Evolutionary conservation across 1,139 yeast species (phyloP).

Genomic region (Kazachstania sp.): DNA sequence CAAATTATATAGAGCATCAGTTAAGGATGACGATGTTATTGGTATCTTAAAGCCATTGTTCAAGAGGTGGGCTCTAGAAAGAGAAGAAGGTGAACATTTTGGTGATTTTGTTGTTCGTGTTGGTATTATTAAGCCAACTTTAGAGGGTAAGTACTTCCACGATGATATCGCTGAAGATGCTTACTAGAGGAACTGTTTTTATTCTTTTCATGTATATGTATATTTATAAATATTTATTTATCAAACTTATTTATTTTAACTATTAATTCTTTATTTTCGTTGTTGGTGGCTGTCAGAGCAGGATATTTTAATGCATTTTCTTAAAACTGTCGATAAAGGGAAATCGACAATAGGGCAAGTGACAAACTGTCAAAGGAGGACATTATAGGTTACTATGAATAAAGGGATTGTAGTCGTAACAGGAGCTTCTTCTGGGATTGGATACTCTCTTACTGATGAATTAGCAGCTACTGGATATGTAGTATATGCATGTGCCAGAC

Average conservation of each 20-base stretch:
- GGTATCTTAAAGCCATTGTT: constrained; percentile 72
- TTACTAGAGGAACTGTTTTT: constrained; percentile 6
- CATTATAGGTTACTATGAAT: too few relatives aligned
- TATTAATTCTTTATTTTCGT: neutral
- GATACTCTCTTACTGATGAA: constrained; percentile 56
- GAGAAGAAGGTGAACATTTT: constrained; percentile 85
- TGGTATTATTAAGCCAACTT: constrained; percentile 79
- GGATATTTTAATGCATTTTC: too few relatives aligned
- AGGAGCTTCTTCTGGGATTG: constrained; percentile 79
- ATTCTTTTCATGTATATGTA: neutral
- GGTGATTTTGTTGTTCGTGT: constrained; percentile 88
- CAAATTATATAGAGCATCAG: constrained; percentile 80
- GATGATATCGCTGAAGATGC: constrained; percentile 85
- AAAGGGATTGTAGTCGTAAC: constrained; percentile 48
- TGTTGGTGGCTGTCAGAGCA: too few relatives aligned
- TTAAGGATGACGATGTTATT: constrained; percentile 84
- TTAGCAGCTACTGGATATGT: constrained; percentile 45
- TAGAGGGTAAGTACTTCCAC: constrained; percentile 90
- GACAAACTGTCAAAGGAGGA: too few relatives aligned
- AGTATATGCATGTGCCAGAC: constrained; percentile 68
- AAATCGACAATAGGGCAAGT: too few relatives aligned
- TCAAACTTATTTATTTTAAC: neutral
- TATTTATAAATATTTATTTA: constrained; percentile 1
- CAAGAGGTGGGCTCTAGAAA: constrained; percentile 89
- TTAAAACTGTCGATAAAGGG: too few relatives aligned